These are phyloP conservation scores for Fusarium praegraminearum DNA, from an alignment of 2,329 filamentous ascomycete species.

Conservation along the genomic window DNA sequence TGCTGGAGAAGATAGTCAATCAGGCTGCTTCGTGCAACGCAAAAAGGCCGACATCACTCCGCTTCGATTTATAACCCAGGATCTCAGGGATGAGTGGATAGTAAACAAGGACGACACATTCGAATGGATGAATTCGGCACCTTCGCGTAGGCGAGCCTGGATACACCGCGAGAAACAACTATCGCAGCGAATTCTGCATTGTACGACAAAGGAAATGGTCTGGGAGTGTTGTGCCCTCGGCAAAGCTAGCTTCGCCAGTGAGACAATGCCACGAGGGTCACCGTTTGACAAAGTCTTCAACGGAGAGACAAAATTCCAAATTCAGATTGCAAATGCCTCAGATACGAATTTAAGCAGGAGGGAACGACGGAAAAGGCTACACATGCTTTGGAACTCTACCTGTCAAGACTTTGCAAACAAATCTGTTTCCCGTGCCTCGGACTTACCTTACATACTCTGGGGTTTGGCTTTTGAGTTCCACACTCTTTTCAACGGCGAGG, in stretches of 20 bases:
- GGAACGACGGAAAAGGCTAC: background rate
- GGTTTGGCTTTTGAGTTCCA: background rate
- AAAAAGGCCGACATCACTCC: rapidly evolving
- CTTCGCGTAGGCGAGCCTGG: background rate
- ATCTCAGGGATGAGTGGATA: background rate
- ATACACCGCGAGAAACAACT: background rate
- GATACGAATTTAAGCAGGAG: background rate
- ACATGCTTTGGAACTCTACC: background rate
- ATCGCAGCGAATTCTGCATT: background rate
- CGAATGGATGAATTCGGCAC: background rate
- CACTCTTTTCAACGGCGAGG: background rate
- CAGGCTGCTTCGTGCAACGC: background rate
- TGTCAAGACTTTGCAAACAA: slow-evolving; percentile 2
- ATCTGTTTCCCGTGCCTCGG: background rate
- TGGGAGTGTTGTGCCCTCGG: background rate
- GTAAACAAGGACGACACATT: background rate
- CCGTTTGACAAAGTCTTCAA: background rate
- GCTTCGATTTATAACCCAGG: too few relatives aligned
- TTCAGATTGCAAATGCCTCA: background rate
- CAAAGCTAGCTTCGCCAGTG: background rate
- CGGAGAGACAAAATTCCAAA: background rate
- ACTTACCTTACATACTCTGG: background rate
- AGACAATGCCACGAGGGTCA: background rate
- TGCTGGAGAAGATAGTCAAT: background rate
- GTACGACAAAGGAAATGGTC: background rate